phyloP scores from a whole-genome alignment of 768 basidiomycete species.

The Termitomyces sp. region DNA sequence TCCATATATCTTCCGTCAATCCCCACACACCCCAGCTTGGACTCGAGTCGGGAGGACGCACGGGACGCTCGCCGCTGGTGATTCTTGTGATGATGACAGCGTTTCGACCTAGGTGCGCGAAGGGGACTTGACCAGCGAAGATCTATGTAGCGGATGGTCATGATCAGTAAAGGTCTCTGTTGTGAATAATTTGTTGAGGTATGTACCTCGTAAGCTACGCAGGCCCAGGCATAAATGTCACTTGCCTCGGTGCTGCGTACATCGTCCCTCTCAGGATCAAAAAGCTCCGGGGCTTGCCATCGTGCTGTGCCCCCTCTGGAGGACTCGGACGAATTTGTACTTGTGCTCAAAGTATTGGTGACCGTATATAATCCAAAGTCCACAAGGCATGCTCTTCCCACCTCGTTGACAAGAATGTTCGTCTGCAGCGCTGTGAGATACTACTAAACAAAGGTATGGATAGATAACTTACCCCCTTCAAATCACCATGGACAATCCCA shows the following conservation, averaged over 20 bases:
- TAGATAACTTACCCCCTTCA: slow-evolving; percentile 1
- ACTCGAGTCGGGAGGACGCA: neutral
- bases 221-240: slow-evolving; percentile 6
- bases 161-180: neutral
- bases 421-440: neutral
- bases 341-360: slow-evolving; percentile 4
- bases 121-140: neutral
- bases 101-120: neutral
- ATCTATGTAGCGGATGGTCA: neutral
- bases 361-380: neutral
- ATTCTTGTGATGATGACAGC: neutral
- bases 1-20: slow-evolving; percentile 2
- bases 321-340: neutral
- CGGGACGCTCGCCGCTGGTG: neutral
- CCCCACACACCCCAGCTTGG: slow-evolving; percentile 8
- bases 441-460: neutral
- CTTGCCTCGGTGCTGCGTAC: neutral
- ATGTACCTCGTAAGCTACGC: slow-evolving; percentile 4
- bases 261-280: neutral
- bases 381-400: neutral
- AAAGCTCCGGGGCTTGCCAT: slow-evolving; percentile 4
- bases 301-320: neutral
- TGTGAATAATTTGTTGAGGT: too few species aligned
- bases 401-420: slow-evolving; percentile 2
- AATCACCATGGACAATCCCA: slow-evolving; percentile 5